Conservation (phyloP, 352 stramenopile species). For the Thraustochytrium sp. region DNA sequence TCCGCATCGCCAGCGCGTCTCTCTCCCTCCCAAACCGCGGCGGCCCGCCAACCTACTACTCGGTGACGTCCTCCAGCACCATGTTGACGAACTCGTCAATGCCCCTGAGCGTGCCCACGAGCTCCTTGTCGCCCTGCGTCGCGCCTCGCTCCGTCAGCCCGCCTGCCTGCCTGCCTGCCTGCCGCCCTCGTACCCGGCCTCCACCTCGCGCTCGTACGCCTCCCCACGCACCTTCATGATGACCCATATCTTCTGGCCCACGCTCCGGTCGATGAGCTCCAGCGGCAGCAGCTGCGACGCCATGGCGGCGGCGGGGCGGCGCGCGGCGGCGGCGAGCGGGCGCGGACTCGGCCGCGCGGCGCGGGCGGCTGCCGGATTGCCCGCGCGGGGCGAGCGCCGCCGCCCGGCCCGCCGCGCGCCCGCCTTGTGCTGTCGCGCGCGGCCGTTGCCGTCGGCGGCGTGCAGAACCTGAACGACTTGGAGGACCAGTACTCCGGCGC, state of each 20-base stretch:
- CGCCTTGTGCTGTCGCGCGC: no score
- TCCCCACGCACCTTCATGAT: slow-evolving; percentile 89
- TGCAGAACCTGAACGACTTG: no score
- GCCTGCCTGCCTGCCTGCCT: no score
- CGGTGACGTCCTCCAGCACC: slow-evolving; percentile 87
- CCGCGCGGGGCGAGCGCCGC: no score
- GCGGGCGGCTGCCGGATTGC: no score
- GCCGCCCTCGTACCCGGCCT: not conserved
- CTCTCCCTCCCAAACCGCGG: no score
- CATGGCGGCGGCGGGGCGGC: not conserved
- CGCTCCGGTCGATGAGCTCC: slow-evolving; percentile 99
- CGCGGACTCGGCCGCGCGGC: no score
- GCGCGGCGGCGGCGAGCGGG: no score
- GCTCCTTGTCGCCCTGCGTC: slow-evolving; percentile 73
- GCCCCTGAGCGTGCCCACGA: slow-evolving; percentile 83
- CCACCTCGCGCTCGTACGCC: slow-evolving; percentile 48
- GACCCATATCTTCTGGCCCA: slow-evolving; percentile 96
- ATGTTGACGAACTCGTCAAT: slow-evolving; percentile 96
- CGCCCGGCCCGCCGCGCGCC: no score
- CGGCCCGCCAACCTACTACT: slow-evolving; percentile 66
- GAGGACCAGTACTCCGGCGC: no score
- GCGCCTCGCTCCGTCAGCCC: no score
- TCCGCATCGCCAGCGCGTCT: not conserved
- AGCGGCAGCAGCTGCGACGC: slow-evolving; percentile 29
- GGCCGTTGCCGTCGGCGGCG: no score